These are phyloP conservation scores for Rusavskia elegans DNA, from an alignment of 495 filamentous ascomycete genomes.

Conservation along the genomic window DNA sequence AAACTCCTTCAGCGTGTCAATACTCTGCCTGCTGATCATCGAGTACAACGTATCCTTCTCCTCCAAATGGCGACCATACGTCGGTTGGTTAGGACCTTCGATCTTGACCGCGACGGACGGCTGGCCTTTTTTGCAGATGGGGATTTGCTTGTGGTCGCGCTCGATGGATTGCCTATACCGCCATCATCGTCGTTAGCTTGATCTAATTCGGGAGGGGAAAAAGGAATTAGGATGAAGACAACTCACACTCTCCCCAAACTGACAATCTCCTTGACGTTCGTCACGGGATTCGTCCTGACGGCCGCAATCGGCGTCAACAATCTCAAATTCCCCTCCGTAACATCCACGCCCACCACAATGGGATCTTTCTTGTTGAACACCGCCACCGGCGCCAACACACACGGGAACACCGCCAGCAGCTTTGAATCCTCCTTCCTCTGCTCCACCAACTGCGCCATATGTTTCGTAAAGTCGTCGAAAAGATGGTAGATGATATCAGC, in stretches of 20 bases:
- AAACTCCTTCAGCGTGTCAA: conserved; percentile 93
- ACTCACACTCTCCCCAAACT: conserved; percentile 89
- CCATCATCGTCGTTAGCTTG: conserved; percentile 5
- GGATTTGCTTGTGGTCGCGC: conserved; percentile 90
- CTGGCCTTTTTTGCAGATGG: conserved; percentile 83
- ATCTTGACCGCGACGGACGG: conserved; percentile 97
- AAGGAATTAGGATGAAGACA: not conserved
- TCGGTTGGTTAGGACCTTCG: conserved; percentile 85
- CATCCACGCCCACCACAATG: conserved; percentile 92
- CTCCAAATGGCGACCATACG: conserved; percentile 90
- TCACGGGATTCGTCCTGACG: conserved; percentile 63
- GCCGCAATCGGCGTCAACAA: conserved; percentile 79
- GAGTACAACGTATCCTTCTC: conserved; percentile 84
- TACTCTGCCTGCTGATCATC: conserved; percentile 68
- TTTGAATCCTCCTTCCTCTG: conserved; percentile 94
- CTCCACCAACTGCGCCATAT: conserved; percentile 73
- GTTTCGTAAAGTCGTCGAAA: conserved; percentile 90
- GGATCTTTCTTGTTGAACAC: conserved; percentile 98
- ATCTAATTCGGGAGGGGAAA: not conserved
- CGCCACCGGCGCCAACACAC: conserved; percentile 71
- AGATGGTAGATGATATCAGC: conserved; percentile 99
- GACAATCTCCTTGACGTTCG: conserved; percentile 68
- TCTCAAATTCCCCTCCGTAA: conserved; percentile 70
- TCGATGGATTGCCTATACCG: conserved; percentile 70
- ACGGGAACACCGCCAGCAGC: conserved; percentile 90